Evolutionary conservation across 73 alveolate species (phyloP).

Genomic region (Durusdinium trenchii): DNA sequence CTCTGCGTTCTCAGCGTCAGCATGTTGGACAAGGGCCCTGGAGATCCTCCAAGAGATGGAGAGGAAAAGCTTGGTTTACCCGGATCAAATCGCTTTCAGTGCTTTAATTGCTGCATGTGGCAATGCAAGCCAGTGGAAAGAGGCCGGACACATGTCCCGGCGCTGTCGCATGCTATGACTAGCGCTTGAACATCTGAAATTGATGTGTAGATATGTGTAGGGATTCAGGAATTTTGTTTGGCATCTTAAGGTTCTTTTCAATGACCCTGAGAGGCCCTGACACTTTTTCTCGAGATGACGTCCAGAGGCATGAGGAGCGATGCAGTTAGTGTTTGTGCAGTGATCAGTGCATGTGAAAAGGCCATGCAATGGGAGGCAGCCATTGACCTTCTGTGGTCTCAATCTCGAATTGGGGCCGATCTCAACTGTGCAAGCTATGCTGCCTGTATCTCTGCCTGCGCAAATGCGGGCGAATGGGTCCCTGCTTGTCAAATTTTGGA

Average conservation of each 20-base stretch:
- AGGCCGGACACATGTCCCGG: neutral
- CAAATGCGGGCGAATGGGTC: constrained; percentile 26
- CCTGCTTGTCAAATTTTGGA: neutral
- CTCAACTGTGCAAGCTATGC: neutral
- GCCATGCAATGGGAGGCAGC: constrained; percentile 35
- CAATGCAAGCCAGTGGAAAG: constrained; percentile 21
- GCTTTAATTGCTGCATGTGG: constrained; percentile 34
- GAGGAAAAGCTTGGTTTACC: too few species aligned
- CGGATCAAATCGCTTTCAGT: constrained; percentile 37
- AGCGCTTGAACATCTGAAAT: neutral
- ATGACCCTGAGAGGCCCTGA: neutral
- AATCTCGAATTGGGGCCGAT: neutral
- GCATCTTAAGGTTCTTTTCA: neutral
- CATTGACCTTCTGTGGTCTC: neutral
- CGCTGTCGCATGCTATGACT: neutral
- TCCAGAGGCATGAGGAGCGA: neutral
- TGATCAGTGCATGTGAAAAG: constrained; percentile 49
- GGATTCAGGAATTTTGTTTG: too few species aligned
- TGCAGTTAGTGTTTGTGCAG: constrained; percentile 15
- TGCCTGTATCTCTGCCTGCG: constrained; percentile 46
- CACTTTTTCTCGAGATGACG: neutral
- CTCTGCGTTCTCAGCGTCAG: neutral
- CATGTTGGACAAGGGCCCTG: neutral
- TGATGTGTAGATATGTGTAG: too few species aligned
- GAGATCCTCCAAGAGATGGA: neutral